Evolutionary conservation across 176 grass and related monocot species (phyloP), one percentile per base, ranked within the genome.

Genomic region (Oryza nivara): DNA sequence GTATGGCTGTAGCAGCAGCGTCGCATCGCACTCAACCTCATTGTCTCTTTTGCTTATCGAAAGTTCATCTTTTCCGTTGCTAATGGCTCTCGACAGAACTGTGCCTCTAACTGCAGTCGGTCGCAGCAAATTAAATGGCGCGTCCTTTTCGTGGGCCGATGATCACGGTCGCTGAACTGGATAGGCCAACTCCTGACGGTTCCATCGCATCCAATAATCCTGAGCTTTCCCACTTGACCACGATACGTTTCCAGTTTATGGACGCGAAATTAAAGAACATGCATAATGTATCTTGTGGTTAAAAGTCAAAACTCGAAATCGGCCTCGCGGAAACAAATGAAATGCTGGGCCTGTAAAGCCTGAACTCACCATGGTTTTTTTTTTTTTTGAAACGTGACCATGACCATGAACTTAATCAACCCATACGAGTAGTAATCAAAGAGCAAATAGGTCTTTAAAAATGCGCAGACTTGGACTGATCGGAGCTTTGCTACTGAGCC

Each of bases 91-190:
- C 26, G 17, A 22, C 45, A 32, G 14, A 84, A 9, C 54, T 58
- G 14, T 58, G 14, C 28, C 19, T 49, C 68, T 56, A 28, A 5
- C 54, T 81, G 13, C 20, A 3, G 16, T 75, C 7, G 70, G 15
- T 75, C 11, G 77, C 30, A 28, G 40, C 28, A 75, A 56, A 84
- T 25, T 32, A 81, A 81, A 80, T 17, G 38, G 58, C 58, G 1
- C 7, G 58, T 82, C 79, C 36, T 86, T 86, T 81, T 81, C 83
- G 10, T 11, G 44, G 30, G 10, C 19, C 54, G 17, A 9, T 20
- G 72, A 72, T 82, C 78, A 35, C 64, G 36, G 67, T 69, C 73
- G 54, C 4, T 14, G 16, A 5, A 40, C 30, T 8, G 5, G 68
- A 52, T 25, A 43, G 74, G 15, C 32, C 30, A 44, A 30, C 16